Percentiles rank a stretch among this genome's conserved stretches.
phyloP scores from a whole-genome alignment of 2,329 filamentous ascomycete genomes.

The Diplodia corticola region DNA sequence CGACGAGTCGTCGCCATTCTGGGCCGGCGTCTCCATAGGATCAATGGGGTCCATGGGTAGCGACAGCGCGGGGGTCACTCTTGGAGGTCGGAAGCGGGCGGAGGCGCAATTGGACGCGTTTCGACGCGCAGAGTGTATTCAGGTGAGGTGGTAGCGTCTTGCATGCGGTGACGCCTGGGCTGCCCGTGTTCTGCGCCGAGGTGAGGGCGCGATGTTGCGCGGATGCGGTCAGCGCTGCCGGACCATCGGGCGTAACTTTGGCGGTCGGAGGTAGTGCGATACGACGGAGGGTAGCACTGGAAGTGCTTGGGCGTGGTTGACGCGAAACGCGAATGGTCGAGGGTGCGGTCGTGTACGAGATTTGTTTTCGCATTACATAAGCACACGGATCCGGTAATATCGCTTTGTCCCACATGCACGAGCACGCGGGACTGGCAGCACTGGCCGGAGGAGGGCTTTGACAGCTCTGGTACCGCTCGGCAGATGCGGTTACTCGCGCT shows the following conservation, averaged over 20 bases:
- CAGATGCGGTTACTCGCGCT: not conserved
- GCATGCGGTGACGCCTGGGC: constrained; percentile 16
- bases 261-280: not conserved
- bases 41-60: constrained; percentile 7
- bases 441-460: not conserved
- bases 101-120: constrained; percentile 20
- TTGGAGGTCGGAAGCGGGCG: not conserved
- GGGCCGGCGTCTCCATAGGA: not conserved
- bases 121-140: constrained; percentile 3
- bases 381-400: not conserved
- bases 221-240: constrained; percentile 17
- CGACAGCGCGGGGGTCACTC: not conserved
- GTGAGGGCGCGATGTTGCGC: constrained; percentile 13
- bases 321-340: constrained; percentile 10
- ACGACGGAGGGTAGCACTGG: constrained; percentile 6
- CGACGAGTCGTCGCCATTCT: constrained; percentile 19
- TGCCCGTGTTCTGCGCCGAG: constrained; percentile 2
- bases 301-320: constrained; percentile 11
- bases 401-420: not conserved
- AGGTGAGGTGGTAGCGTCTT: constrained; percentile 15
- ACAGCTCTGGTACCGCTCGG: not conserved
- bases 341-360: not conserved
- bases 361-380: not conserved
- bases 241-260: constrained; percentile 6
- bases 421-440: not conserved